A percentile compares a stretch with the other conserved stretches of the same genome.
phyloP scores from a whole-genome alignment of 306 rosid genomes.

The Fragaria ananassa region DNA sequence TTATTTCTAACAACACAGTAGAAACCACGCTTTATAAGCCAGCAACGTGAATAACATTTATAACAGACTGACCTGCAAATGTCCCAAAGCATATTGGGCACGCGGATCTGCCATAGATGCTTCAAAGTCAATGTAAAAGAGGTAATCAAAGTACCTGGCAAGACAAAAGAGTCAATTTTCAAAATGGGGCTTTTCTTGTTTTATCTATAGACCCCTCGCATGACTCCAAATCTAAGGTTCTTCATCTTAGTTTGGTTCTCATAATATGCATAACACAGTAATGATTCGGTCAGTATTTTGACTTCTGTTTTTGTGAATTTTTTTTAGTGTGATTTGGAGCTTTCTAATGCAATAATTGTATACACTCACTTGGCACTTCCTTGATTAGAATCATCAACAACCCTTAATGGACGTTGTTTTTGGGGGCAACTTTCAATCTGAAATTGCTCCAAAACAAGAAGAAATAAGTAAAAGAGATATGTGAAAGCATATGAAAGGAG shows the following conservation, averaged over 20 bases:
- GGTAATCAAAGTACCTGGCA: conserved; percentile 82
- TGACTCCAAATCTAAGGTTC: background rate
- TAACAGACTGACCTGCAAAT: conserved; percentile 60
- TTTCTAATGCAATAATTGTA: background rate
- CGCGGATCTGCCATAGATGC: conserved; percentile 91
- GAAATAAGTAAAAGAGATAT: background rate
- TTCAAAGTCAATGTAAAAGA: conserved; percentile 81
- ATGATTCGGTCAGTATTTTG: background rate
- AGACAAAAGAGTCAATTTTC: conserved; percentile 14
- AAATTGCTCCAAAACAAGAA: conserved; percentile 30
- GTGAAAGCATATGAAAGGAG: background rate
- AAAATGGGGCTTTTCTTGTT: background rate
- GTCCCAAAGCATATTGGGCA: conserved; percentile 70
- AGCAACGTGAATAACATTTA: background rate
- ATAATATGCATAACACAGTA: background rate
- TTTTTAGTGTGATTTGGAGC: background rate
- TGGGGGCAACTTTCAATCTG: conserved; percentile 89
- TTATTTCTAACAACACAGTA: background rate
- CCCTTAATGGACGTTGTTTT: conserved; percentile 61
- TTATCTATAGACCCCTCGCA: background rate
- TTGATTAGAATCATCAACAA: conserved; percentile 72
- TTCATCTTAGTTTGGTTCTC: background rate
- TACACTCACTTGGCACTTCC: conserved; percentile 74
- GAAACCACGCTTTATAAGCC: background rate
- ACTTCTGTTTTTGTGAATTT: background rate